Evolutionary conservation across 2,329 filamentous ascomycete genomes (phyloP).

Genomic region (Fusarium sp.): DNA sequence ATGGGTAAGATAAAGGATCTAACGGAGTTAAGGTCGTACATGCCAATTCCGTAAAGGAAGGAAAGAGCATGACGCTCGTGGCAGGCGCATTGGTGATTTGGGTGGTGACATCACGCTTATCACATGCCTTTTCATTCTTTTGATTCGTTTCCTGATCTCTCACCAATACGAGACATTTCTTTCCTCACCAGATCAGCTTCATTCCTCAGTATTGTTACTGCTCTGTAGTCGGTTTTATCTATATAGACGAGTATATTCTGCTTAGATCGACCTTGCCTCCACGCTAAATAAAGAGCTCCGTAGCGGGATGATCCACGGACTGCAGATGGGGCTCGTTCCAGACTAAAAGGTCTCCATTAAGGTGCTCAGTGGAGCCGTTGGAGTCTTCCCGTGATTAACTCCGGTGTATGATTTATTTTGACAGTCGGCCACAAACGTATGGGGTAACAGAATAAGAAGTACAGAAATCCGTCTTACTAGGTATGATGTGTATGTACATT

Average conservation of each 20-base stretch:
- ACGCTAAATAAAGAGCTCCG: conserved; percentile 22
- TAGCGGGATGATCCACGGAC: conserved; percentile 31
- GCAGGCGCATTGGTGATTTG: conserved; percentile 2
- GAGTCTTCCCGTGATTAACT: not conserved
- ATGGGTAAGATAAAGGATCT: conserved; percentile 7
- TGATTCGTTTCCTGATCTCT: not conserved
- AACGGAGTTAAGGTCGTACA: conserved; percentile 35
- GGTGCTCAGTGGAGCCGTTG: conserved; percentile 8
- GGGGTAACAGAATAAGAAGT: conserved; percentile 17
- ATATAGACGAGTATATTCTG: not conserved
- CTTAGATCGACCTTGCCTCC: conserved; percentile 11
- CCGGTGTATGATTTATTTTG: conserved; percentile 25
- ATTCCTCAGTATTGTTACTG: not conserved
- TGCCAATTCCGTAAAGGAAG: conserved; percentile 9
- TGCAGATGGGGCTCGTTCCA: conserved; percentile 14
- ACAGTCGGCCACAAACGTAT: not conserved
- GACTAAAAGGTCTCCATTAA: no score
- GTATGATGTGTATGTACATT: no score
- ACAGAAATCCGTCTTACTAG: not conserved
- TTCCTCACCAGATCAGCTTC: not conserved
- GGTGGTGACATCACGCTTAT: conserved; percentile 38
- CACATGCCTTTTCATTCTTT: conserved; percentile 1
- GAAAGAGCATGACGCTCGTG: conserved; percentile 22
- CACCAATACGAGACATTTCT: not conserved
- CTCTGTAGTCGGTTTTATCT: not conserved